These are phyloP conservation scores for Leishmania arabica DNA, from an alignment of 208 protist genomes.

Conservation along the genomic window DNA sequence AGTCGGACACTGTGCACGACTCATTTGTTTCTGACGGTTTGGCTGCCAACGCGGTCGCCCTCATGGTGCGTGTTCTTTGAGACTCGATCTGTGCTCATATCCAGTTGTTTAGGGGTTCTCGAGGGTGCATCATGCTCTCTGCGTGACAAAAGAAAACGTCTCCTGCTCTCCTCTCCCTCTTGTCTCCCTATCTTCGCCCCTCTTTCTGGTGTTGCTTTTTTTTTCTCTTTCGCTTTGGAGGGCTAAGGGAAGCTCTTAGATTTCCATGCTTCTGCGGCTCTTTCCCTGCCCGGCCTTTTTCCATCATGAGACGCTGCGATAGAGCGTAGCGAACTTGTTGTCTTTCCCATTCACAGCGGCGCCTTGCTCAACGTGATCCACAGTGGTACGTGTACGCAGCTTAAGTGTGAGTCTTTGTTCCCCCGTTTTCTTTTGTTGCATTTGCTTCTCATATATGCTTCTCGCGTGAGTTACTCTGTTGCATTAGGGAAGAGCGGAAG, in stretches of 20 bases:
- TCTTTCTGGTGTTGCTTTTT: background rate
- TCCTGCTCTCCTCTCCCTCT: background rate
- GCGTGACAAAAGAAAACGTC: background rate
- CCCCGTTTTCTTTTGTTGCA: conserved; percentile 2
- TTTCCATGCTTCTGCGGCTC: background rate
- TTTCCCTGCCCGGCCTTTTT: conserved; percentile 8
- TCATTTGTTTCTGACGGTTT: background rate
- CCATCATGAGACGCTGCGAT: background rate
- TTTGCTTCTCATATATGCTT: background rate
- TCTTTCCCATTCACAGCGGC: conserved; percentile 11
- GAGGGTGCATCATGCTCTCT: background rate
- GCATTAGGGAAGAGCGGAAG: background rate
- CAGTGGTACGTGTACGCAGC: background rate
- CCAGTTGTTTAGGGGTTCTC: background rate
- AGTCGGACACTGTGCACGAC: background rate
- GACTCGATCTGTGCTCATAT: background rate
- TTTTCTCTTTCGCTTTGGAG: background rate
- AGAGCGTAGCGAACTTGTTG: conserved; percentile 3
- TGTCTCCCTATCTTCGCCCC: background rate
- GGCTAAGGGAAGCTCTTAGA: background rate
- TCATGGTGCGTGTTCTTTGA: background rate
- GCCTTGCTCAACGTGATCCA: background rate
- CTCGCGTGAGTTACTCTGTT: background rate
- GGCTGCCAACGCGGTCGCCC: background rate
- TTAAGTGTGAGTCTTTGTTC: conserved; percentile 1